These are phyloP conservation scores for Uromyces viciae-fabae DNA, from an alignment of 1,284 basidiomycete species.

Conservation along the genomic window DNA sequence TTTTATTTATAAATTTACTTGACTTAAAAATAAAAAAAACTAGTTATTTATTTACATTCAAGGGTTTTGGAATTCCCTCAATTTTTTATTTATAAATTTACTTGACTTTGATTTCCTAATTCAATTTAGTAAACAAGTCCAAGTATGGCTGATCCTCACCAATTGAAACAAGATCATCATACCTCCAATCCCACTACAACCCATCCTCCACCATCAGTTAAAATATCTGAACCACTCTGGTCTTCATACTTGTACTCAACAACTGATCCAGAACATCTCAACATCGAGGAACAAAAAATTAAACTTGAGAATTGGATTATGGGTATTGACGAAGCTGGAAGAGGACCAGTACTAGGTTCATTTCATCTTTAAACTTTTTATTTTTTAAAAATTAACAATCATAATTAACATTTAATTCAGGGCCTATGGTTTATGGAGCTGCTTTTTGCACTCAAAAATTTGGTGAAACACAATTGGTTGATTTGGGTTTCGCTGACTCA, in stretches of 20 bases:
- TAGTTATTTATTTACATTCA: neutral
- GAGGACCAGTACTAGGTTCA: slow-evolving; percentile 83
- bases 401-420: no score
- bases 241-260: slow-evolving; percentile 23
- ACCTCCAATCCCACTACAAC: neutral
- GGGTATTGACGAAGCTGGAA: slow-evolving; percentile 93
- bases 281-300: slow-evolving; percentile 2
- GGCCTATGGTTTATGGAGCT: slow-evolving; percentile 88
- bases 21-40: neutral
- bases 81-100: neutral
- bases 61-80: no score
- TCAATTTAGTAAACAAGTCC: neutral
- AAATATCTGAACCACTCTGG: slow-evolving; percentile 9
- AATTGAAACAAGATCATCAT: no score
- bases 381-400: no score
- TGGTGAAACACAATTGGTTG: slow-evolving; percentile 65
- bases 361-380: no score
- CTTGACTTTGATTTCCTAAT: neutral
- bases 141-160: no score
- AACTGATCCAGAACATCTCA: neutral
- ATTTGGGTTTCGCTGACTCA: slow-evolving; percentile 92
- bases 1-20: neutral
- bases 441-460: slow-evolving; percentile 84
- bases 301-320: slow-evolving; percentile 62
- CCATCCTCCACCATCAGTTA: slow-evolving; percentile 18